Evolutionary conservation across 805 yeast genomes (phyloP).

Genomic region (Teunomyces panamensis): DNA sequence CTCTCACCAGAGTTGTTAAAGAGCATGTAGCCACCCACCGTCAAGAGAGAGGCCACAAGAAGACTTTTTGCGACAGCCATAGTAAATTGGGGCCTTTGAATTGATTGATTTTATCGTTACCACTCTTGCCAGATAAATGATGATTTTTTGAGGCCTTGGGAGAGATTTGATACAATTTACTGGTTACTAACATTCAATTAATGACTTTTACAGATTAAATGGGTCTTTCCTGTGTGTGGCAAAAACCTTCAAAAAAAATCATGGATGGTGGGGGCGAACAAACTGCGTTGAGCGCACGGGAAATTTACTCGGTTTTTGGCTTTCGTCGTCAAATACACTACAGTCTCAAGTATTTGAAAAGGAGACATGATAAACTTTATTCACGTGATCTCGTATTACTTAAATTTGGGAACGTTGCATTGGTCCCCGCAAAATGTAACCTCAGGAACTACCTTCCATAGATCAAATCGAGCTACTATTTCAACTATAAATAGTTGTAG

Average conservation of each 20-base stretch:
- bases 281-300: too few relatives aligned
- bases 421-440: not conserved
- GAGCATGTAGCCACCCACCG: conserved; percentile 58
- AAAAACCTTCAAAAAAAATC: too few relatives aligned
- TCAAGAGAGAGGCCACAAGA: conserved; percentile 30
- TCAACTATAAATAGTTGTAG: not conserved
- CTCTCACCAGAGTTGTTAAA: conserved; percentile 91
- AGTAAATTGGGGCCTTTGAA: conserved; percentile 4
- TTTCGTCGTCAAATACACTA: too few relatives aligned
- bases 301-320: too few relatives aligned
- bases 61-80: conserved; percentile 19
- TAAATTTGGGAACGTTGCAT: not conserved
- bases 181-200: not conserved
- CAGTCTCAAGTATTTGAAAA: too few relatives aligned
- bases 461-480: not conserved
- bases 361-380: not conserved
- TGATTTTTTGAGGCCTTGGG: not conserved
- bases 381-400: not conserved
- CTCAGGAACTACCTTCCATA: conserved; percentile 1
- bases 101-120: not conserved
- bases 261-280: not conserved
- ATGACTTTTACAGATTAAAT: too few relatives aligned
- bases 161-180: not conserved
- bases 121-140: not conserved
- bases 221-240: too few relatives aligned